Evolutionary conservation across 83 land plant genomes (phyloP).

Genomic region (Picea abies): DNA sequence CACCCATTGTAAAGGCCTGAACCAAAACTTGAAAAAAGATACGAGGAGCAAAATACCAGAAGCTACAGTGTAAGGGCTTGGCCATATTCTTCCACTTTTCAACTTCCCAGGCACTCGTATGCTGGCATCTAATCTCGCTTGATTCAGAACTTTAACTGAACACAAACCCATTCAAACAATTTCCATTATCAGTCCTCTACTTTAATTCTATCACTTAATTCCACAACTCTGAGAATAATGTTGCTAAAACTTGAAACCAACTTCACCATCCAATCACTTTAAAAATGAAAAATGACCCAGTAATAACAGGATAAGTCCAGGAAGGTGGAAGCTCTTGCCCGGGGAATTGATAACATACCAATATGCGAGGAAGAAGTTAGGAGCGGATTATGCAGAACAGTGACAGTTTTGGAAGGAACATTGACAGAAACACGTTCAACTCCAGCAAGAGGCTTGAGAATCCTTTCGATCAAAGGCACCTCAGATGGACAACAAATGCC

Average conservation of each 20-base stretch:
- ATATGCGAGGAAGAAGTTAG: slow-evolving; percentile 45
- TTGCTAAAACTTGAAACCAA: too few relatives aligned
- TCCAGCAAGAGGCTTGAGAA: slow-evolving; percentile 52
- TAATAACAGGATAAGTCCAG: too few relatives aligned
- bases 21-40: slow-evolving; percentile 55
- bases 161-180: neutral
- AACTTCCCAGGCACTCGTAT: slow-evolving; percentile 48
- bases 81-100: slow-evolving; percentile 59
- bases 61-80: slow-evolving; percentile 65
- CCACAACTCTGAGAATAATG: too few relatives aligned
- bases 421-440: slow-evolving; percentile 56
- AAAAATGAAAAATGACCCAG: too few relatives aligned
- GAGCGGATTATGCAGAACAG: slow-evolving; percentile 58
- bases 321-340: neutral
- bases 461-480: slow-evolving; percentile 60
- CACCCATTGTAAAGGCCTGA: slow-evolving; percentile 68
- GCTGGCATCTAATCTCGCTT: slow-evolving; percentile 81
- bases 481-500: slow-evolving; percentile 79
- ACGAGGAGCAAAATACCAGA: slow-evolving; percentile 56
- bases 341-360: slow-evolving; percentile 28
- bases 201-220: too few relatives aligned
- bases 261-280: too few relatives aligned
- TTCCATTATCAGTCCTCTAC: too few relatives aligned
- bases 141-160: slow-evolving; percentile 77
- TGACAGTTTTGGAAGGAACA: slow-evolving; percentile 58